Evolutionary conservation across 2,329 filamentous ascomycete genomes (phyloP).

Genomic region (Claviceps humidiphila): DNA sequence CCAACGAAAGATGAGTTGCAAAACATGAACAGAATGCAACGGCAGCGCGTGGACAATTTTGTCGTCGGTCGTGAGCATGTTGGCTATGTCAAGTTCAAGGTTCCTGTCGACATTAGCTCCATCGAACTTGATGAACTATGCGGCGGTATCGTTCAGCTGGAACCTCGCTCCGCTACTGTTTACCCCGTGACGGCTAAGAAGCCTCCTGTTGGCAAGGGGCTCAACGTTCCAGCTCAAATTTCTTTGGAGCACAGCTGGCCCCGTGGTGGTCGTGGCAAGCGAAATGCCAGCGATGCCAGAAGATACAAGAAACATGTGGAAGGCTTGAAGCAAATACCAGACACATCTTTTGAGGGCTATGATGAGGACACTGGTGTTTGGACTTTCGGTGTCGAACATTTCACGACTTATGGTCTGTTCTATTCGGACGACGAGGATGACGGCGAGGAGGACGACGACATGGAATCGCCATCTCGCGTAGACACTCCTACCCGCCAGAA

Average conservation of each 20-base stretch:
- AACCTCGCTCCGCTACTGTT: slow-evolving; percentile 71
- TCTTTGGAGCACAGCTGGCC: slow-evolving; percentile 91
- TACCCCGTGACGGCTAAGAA: slow-evolving; percentile 69
- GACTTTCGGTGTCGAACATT: slow-evolving; percentile 90
- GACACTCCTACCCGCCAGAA: neutral
- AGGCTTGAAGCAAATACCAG: slow-evolving; percentile 62
- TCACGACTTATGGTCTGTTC: slow-evolving; percentile 85
- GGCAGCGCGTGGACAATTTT: slow-evolving; percentile 60
- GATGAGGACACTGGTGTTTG: slow-evolving; percentile 69
- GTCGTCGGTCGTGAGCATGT: slow-evolving; percentile 71
- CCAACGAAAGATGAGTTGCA: slow-evolving; percentile 63
- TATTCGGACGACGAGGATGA: slow-evolving; percentile 63
- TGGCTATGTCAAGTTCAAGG: slow-evolving; percentile 70
- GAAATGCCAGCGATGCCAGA: slow-evolving; percentile 40
- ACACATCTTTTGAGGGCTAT: slow-evolving; percentile 75
- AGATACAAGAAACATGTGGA: slow-evolving; percentile 71
- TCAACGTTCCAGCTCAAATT: slow-evolving; percentile 85
- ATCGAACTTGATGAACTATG: slow-evolving; percentile 72
- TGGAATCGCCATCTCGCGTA: slow-evolving; percentile 7
- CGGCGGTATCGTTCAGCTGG: slow-evolving; percentile 62
- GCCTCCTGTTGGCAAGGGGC: slow-evolving; percentile 69
- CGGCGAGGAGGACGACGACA: slow-evolving; percentile 40
- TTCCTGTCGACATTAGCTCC: slow-evolving; percentile 67
- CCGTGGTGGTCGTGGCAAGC: slow-evolving; percentile 46
- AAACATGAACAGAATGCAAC: slow-evolving; percentile 67